These are phyloP conservation scores for Arachnomyces sp. DNA, from an alignment of 2,329 filamentous ascomycete species.

Conservation along the genomic window DNA sequence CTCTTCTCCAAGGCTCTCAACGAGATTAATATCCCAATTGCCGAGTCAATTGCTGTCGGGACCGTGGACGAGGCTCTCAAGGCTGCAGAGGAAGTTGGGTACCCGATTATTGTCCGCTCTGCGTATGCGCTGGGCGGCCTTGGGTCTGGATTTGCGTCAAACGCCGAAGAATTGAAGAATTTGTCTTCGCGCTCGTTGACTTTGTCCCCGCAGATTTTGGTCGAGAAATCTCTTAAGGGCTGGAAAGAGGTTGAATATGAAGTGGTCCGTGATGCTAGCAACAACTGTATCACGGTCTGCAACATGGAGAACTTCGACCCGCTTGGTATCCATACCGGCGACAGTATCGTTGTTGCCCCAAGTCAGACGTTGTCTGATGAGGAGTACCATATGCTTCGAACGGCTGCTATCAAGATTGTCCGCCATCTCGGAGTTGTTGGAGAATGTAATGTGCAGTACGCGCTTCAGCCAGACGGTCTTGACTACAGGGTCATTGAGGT, in stretches of 20 bases:
- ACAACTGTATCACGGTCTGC: slow-evolving; percentile 99
- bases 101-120: slow-evolving; percentile 95
- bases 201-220: slow-evolving; percentile 88
- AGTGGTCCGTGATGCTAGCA: slow-evolving; percentile 90
- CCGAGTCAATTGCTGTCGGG: slow-evolving; percentile 85
- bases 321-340: slow-evolving; percentile 93
- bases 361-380: slow-evolving; percentile 96
- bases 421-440: slow-evolving; percentile 94
- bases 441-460: slow-evolving; percentile 98
- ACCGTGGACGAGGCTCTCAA: slow-evolving; percentile 88
- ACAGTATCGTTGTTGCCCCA: slow-evolving; percentile 96
- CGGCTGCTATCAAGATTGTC: slow-evolving; percentile 96
- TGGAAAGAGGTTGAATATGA: slow-evolving; percentile 99
- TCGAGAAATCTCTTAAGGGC: slow-evolving; percentile 97
- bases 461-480: slow-evolving; percentile 88
- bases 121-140: slow-evolving; percentile 94
- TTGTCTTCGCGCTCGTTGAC: slow-evolving; percentile 88
- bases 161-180: slow-evolving; percentile 87
- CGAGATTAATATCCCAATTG: slow-evolving; percentile 96
- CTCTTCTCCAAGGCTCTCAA: slow-evolving; percentile 92
- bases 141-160: slow-evolving; percentile 91
- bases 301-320: slow-evolving; percentile 99
- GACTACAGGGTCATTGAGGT: slow-evolving; percentile 99
- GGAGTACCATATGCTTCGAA: slow-evolving; percentile 98
- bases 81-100: slow-evolving; percentile 79